Percentiles rank a stretch among this genome's conserved stretches.
Conservation (phyloP, 495 filamentous ascomycete genomes). For the Aspergillus bridgeri region DNA sequence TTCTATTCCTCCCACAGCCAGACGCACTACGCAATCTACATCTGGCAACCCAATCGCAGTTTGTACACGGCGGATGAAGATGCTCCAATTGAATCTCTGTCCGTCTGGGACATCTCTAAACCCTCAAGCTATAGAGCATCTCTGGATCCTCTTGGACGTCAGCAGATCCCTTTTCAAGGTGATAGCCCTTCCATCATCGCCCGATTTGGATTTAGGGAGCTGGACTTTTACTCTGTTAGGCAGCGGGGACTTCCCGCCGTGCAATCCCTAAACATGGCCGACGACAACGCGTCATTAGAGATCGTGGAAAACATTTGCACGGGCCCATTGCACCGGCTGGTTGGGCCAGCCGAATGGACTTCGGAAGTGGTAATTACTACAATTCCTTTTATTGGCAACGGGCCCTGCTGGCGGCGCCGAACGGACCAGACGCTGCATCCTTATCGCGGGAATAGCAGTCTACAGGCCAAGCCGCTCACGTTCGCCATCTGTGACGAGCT, state of each 20-base stretch:
- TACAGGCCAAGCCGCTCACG: constrained; percentile 26
- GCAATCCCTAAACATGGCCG: constrained; percentile 52
- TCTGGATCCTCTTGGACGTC: constrained; percentile 46
- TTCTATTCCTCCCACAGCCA: constrained; percentile 63
- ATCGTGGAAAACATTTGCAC: constrained; percentile 49
- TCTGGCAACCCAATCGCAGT: constrained; percentile 63
- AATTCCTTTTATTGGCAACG: constrained; percentile 51
- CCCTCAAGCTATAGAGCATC: constrained; percentile 54
- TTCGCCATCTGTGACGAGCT: constrained; percentile 20
- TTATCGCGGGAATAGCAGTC: constrained; percentile 34
- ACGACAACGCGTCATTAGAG: constrained; percentile 35
- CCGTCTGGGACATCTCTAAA: constrained; percentile 65
- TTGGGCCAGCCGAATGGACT: constrained; percentile 32
- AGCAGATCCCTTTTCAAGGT: constrained; percentile 30
- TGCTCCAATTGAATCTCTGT: constrained; percentile 58
- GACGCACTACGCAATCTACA: constrained; percentile 63
- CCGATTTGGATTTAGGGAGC: constrained; percentile 52
- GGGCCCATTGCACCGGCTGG: constrained; percentile 37
- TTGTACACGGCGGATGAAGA: constrained; percentile 53
- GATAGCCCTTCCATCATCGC: constrained; percentile 51
- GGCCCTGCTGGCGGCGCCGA: constrained; percentile 51
- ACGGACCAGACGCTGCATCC: constrained; percentile 40
- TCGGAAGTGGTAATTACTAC: constrained; percentile 48
- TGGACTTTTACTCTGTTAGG: constrained; percentile 55
- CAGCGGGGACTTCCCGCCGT: constrained; percentile 55